Evolutionary conservation across 495 filamentous ascomycete genomes (phyloP), one percentile per base, ranked within the genome.

Genomic region (Podospora anserina): DNA sequence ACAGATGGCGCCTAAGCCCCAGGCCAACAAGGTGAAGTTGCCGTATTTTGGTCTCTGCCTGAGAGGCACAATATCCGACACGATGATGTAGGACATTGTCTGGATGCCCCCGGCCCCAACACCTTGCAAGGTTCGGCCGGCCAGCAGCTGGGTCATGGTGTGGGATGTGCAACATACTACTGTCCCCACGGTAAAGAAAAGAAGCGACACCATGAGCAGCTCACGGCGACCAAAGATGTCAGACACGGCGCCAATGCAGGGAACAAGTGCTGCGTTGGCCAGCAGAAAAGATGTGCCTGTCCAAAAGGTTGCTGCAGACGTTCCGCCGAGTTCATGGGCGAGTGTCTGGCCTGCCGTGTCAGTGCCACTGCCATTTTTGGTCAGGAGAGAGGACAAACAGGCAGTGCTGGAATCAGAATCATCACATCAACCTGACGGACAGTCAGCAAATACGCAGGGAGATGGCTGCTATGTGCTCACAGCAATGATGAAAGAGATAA

Each of bases 31-130:
- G 23, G 81, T 39, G 16, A 80, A 44, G 39, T 75, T 74, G 71
- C 78, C 75, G 65, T 77, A 85, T 58, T 81, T 80, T 4, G 82
- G 82, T 53, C 86, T 77, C 65, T 81, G 74, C 0, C 83, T 67
- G 11, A 88, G 75, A 15, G 86, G 85, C 32, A 87, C 84, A 4
- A 90, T 73, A 67, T 91, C 89, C 0, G 88, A 85, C 66, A 92
- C 80, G 2, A 91, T 72, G 39, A 92, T 84, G 66, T 88, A 84
- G 4, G 84, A 88, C 28, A 91, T 73, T 6, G 79, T 81, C 55
- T 88, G 82, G 9, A 90, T 82, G 1, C 89, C 90, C 19, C 90
- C 90, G 15, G 87, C 88, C 13, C 90, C 90, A 23, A 90, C 78
- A 16, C 90, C 90, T 65, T 92, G 90, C 11, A 92, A 76, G 2